Evolutionary conservation across 495 filamentous ascomycete species (phyloP), one percentile per base, ranked within the genome.

Genomic region (Cercophora newfieldiana): DNA sequence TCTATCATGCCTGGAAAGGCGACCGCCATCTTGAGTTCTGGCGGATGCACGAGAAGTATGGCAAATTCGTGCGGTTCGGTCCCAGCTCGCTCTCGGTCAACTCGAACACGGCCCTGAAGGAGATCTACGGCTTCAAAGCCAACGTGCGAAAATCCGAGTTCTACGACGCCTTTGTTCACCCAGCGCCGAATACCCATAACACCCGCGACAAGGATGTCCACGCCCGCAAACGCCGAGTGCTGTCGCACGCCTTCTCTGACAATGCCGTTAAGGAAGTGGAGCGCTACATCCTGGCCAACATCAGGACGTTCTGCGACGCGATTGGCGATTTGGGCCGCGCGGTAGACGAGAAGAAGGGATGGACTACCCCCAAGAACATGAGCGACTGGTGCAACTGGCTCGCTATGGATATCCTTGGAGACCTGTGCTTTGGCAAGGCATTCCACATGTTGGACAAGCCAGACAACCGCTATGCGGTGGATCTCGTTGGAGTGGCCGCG

Each of bases 381-480:
- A 79, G 86, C 0, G 79, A 86, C 65, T 90, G 87, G 84, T 82
- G 81, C 61, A 89, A 86, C 71, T 91, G 85, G 76, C 80, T 89
- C 8, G 83, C 85, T 54, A 91, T 90, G 79, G 90, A 93, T 68
- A 86, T 91, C 22, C 86, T 93, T 74, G 89, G 89, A 3, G 86
- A 91, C 37, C 69, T 93, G 8, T 83, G 82, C 63, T 92, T 91
- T 69, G 88, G 87, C 18, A 90, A 91, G 72, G 81, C 87, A 21
- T 91, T 91, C 75, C 81, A 86, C 49, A 91, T 91, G 89, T 78
- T 94, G 54, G 82, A 87, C 55, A 75, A 74, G n/a, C 81, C 77
- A 7, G 80, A 83, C 54, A 87, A 86, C 69, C 81, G 88, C 19
- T 85, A 83, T 66, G 85, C 86, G 19, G 82, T 87, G 33, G 81